Conservation (phyloP, 495 filamentous ascomycete species). For the Neurospora tetrasperma region DNA sequence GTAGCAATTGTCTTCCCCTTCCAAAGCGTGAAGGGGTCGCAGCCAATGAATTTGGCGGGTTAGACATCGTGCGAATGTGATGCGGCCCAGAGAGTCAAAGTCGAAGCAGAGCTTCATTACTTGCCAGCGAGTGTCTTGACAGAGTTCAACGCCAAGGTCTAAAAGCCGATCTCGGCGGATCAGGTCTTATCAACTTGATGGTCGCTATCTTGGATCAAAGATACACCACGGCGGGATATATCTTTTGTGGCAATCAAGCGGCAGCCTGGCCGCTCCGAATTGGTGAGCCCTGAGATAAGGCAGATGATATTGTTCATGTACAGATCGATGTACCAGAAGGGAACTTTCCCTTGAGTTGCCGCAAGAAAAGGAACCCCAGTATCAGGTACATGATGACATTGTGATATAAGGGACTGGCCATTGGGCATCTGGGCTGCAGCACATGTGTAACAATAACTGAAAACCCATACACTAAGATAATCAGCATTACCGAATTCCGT, state of each 20-base stretch:
- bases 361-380: background rate
- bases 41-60: background rate
- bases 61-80: background rate
- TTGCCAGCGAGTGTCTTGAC: too few relatives aligned
- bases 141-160: background rate
- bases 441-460: background rate
- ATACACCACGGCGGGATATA: background rate
- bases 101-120: background rate
- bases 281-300: background rate
- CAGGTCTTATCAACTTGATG: background rate
- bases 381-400: background rate
- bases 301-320: background rate
- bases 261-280: background rate
- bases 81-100: background rate
- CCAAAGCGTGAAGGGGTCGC: background rate
- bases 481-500: background rate
- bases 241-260: background rate
- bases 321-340: background rate
- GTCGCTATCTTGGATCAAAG: background rate
- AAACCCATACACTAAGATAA: background rate
- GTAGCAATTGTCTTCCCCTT: background rate
- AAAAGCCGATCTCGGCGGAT: background rate
- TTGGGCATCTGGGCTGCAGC: background rate
- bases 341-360: background rate
- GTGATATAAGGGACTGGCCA: background rate